Evolutionary conservation across 2,329 filamentous ascomycete genomes (phyloP).

Genomic region (Teratosphaeria destructans): DNA sequence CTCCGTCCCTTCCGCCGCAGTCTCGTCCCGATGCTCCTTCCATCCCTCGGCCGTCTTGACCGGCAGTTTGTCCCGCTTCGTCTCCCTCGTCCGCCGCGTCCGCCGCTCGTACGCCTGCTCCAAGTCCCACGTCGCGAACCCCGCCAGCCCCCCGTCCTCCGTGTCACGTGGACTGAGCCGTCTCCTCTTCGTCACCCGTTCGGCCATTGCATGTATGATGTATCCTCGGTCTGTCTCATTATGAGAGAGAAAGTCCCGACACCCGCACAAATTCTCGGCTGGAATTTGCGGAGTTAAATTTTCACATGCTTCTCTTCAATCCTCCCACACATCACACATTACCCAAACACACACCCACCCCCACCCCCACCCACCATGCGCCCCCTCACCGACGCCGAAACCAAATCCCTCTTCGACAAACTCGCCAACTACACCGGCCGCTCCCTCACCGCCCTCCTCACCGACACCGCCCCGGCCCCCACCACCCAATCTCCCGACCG

Average conservation of each 20-base stretch:
- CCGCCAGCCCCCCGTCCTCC: conserved; percentile 8
- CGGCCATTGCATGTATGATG: conserved; percentile 31
- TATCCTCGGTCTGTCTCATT: neutral
- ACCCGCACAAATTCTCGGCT: neutral
- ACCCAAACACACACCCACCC: neutral
- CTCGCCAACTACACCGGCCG: conserved; percentile 86
- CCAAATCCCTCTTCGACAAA: conserved; percentile 77
- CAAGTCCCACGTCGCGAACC: conserved; percentile 64
- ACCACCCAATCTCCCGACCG: conserved; percentile 51
- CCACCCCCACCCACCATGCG: conserved; percentile 49
- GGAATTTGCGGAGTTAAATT: neutral
- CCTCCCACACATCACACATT: neutral
- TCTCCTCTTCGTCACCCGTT: conserved; percentile 39
- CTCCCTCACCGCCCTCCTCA: conserved; percentile 67
- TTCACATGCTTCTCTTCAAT: neutral
- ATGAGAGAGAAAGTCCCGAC: too few relatives aligned
- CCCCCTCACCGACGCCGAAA: conserved; percentile 68
- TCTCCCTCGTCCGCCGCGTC: conserved; percentile 63
- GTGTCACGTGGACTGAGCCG: conserved; percentile 36
- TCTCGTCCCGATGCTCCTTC: conserved; percentile 39
- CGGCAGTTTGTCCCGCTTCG: conserved; percentile 50
- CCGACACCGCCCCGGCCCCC: conserved; percentile 29
- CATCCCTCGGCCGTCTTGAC: conserved; percentile 76
- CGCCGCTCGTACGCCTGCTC: conserved; percentile 84
- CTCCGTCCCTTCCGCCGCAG: conserved; percentile 26